Evolutionary conservation across 139 green algal genomes (phyloP).

Genomic region (Astrephomene gubernaculifera): DNA sequence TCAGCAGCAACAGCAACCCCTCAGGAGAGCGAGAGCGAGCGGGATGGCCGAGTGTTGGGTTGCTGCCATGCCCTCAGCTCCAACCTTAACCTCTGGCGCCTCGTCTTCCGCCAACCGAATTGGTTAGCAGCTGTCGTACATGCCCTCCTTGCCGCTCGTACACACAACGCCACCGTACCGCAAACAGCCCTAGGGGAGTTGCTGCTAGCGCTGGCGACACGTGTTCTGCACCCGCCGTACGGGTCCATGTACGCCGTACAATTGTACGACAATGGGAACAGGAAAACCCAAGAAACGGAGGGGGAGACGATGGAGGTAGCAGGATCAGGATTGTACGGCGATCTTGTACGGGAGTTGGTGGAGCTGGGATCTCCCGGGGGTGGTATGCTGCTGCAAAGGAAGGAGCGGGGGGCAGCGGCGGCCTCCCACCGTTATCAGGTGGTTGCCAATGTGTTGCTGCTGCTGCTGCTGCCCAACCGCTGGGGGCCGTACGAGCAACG

Average conservation of each 20-base stretch:
- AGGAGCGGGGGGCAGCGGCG: slow-evolving; percentile 7
- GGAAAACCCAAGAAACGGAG: too few relatives aligned
- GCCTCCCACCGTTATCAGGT: slow-evolving; percentile 63
- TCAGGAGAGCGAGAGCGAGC: slow-evolving; percentile 21
- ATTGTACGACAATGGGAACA: slow-evolving; percentile 1
- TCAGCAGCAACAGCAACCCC: slow-evolving; percentile 26
- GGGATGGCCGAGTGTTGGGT: slow-evolving; percentile 55
- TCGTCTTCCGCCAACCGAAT: slow-evolving; percentile 38
- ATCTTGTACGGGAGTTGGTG: neutral
- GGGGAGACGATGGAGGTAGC: neutral
- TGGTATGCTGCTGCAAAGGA: too few relatives aligned
- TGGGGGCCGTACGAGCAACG: too few relatives aligned
- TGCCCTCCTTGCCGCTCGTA: slow-evolving; percentile 55
- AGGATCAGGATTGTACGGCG: neutral
- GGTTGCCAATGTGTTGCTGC: slow-evolving; percentile 64
- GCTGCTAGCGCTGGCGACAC: slow-evolving; percentile 45
- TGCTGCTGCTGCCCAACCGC: slow-evolving; percentile 68
- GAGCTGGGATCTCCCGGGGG: slow-evolving; percentile 19
- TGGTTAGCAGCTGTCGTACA: slow-evolving; percentile 47
- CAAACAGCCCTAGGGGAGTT: slow-evolving; percentile 55
- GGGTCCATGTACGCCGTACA: slow-evolving; percentile 38
- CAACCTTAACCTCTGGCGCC: slow-evolving; percentile 50
- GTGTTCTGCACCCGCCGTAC: slow-evolving; percentile 59
- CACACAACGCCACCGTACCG: slow-evolving; percentile 55
- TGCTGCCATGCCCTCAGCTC: slow-evolving; percentile 42